These are phyloP conservation scores for Colletotrichum liaoningense DNA, from an alignment of 2,329 filamentous ascomycete species.

Conservation along the genomic window DNA sequence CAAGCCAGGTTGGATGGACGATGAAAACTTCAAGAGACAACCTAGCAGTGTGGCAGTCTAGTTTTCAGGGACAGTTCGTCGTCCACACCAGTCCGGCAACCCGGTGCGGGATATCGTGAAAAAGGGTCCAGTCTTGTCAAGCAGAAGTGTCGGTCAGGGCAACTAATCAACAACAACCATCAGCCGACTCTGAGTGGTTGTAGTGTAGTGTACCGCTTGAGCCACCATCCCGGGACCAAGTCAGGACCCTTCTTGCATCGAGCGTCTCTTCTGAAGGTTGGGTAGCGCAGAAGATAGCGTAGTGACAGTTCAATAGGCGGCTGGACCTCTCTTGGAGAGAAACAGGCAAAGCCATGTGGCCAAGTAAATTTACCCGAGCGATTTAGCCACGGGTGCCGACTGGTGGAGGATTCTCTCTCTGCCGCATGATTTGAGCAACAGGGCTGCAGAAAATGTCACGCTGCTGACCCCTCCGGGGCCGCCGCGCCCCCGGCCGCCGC, in stretches of 20 bases:
- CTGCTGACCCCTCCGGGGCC: neutral
- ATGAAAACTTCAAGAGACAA: neutral
- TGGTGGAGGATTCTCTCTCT: slow-evolving; percentile 28
- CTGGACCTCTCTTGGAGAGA: neutral
- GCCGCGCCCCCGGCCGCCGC: slow-evolving; percentile 21
- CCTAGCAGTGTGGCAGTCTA: too few species aligned
- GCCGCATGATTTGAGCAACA: slow-evolving; percentile 29
- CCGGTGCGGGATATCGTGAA: neutral
- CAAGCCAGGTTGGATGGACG: neutral
- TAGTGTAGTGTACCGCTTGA: neutral
- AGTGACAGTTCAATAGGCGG: slow-evolving; percentile 3
- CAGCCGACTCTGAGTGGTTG: neutral
- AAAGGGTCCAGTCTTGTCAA: neutral
- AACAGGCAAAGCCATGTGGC: slow-evolving; percentile 14
- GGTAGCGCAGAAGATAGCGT: slow-evolving; percentile 1
- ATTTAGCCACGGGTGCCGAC: slow-evolving; percentile 29
- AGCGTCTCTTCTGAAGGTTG: neutral
- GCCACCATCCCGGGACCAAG: slow-evolving; percentile 2
- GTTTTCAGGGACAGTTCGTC: neutral
- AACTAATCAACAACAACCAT: neutral
- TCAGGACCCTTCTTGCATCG: slow-evolving; percentile 33
- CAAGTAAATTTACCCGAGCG: slow-evolving; percentile 9
- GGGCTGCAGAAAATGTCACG: slow-evolving; percentile 34
- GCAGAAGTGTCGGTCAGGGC: neutral
- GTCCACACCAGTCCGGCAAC: slow-evolving; percentile 4